Base-by-base conservation (phyloP, 2,329 filamentous ascomycete species). In the Neofusicoccum parvum region DNA sequence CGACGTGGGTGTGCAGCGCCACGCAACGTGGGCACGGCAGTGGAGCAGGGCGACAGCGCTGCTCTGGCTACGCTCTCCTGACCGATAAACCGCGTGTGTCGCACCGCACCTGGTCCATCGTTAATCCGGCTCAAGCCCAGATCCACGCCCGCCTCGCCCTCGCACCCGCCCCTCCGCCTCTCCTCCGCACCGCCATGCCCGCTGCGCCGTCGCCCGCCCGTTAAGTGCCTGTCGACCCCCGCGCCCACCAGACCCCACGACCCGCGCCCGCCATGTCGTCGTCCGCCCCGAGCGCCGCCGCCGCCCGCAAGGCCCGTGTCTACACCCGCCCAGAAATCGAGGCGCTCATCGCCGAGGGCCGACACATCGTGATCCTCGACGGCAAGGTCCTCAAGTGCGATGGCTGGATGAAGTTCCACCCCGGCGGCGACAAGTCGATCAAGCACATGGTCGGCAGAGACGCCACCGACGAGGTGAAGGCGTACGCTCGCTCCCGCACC, bases 381-480 rank as follows among this genome's bases (percentile, higher is more conserved):
- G 85, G 88, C 67, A 87, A 88, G 72, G 93, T 97, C 10, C 79
- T 98, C 70, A 97, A 93, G 80, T 88, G 92, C 37, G 94, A 98
- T 77, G 85, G 90, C 45, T 99, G 93, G 92, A 81, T 96, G 62
- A 87, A 87, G 62, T 97, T 91, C 74, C 95, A 98, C 73, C 95
- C 95, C 12, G 95, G 95, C 65, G 95, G 95, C 71, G 89, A 94
- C 72, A 95, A 93, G 79, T 87, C 94, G 64, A 96, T 99, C 69
- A 83, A 88, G 75, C 95, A 99, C 75, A 95, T 97, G 92, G 87
- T 98, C 67, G 93, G 93, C 68, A 88, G 90, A 79, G 93, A 97
- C 86, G 94, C 92, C 59, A 97, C 94, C 11, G 94, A 97, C 77
- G 95, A 98, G 79, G 89, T 98, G 68, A 92, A 90, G 77, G 92